Percentiles rank a stretch among this genome's conserved stretches.
Conservation (phyloP, 768 basidiomycete species). For the Tylopilus intermedius region DNA sequence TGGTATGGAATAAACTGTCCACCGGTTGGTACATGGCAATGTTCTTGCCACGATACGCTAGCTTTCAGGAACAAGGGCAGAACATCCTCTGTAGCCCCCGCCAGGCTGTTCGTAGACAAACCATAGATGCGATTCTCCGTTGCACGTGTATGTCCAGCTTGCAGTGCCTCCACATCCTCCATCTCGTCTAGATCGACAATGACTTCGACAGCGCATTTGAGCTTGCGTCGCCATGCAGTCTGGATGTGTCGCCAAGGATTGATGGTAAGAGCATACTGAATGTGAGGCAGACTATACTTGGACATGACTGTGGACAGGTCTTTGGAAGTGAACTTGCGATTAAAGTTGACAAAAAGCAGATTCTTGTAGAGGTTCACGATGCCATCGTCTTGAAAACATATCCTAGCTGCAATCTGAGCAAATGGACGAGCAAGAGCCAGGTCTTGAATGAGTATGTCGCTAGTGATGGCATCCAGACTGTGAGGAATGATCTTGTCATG, state of each 20-base stretch:
- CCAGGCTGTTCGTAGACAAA: no score
- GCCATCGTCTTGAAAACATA: background rate
- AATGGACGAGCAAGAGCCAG: background rate
- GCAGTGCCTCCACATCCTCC: no score
- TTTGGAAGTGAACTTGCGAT: background rate
- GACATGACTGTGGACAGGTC: background rate
- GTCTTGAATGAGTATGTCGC: background rate
- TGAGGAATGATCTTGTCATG: constrained; percentile 7
- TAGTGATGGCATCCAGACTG: background rate
- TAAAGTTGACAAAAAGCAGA: constrained; percentile 18
- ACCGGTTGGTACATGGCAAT: no score
- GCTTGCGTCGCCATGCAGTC: constrained; percentile 4
- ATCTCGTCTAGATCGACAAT: no score
- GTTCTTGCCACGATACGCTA: no score
- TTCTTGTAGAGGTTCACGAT: constrained; percentile 5
- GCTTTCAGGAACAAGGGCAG: constrained; percentile 1
- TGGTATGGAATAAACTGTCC: no score
- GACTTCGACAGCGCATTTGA: background rate
- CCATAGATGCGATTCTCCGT: no score
- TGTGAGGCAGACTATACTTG: background rate
- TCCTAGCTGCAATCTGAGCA: background rate
- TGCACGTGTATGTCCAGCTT: no score
- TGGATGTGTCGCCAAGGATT: constrained; percentile 6
- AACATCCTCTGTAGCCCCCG: background rate
- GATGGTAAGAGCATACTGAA: background rate